Conservation (phyloP, 2,329 filamentous ascomycete species). For the Nemania sp. region DNA sequence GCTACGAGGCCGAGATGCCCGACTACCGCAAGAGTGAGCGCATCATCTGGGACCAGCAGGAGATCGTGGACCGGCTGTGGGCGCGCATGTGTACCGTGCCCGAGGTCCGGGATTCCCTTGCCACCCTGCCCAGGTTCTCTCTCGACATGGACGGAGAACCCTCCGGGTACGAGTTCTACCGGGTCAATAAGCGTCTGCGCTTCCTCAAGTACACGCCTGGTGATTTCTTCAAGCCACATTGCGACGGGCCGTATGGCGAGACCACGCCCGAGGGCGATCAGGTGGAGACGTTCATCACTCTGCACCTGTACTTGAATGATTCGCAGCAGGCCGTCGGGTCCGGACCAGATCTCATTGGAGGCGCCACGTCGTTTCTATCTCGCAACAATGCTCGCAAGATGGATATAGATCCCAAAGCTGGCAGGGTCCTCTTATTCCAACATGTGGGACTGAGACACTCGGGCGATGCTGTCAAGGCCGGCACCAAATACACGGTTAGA, state of each 20-base stretch:
- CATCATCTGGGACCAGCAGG: conserved; percentile 72
- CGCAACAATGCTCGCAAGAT: conserved; percentile 46
- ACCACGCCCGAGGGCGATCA: conserved; percentile 47
- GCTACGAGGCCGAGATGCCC: conserved; percentile 59
- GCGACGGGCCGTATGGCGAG: conserved; percentile 66
- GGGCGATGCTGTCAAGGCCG: conserved; percentile 54
- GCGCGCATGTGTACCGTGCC: conserved; percentile 53
- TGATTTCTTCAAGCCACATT: conserved; percentile 75
- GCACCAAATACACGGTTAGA: conserved; percentile 60
- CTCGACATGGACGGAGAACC: conserved; percentile 38
- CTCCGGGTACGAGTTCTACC: conserved; percentile 46
- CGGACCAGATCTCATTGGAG: conserved; percentile 48
- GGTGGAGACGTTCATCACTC: conserved; percentile 54
- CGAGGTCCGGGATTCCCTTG: conserved; percentile 47
- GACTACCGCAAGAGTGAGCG: conserved; percentile 71
- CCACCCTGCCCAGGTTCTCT: conserved; percentile 38
- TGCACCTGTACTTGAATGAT: conserved; percentile 60
- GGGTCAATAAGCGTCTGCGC: conserved; percentile 73
- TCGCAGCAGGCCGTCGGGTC: conserved; percentile 46
- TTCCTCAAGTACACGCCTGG: conserved; percentile 74
- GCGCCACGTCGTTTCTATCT: conserved; percentile 59
- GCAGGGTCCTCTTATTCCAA: conserved; percentile 64
- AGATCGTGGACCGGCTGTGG: conserved; percentile 66
- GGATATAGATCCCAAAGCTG: conserved; percentile 59
- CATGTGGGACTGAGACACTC: conserved; percentile 55